Base-by-base conservation (phyloP, 768 basidiomycete species). In the Mycena indigotica region DNA sequence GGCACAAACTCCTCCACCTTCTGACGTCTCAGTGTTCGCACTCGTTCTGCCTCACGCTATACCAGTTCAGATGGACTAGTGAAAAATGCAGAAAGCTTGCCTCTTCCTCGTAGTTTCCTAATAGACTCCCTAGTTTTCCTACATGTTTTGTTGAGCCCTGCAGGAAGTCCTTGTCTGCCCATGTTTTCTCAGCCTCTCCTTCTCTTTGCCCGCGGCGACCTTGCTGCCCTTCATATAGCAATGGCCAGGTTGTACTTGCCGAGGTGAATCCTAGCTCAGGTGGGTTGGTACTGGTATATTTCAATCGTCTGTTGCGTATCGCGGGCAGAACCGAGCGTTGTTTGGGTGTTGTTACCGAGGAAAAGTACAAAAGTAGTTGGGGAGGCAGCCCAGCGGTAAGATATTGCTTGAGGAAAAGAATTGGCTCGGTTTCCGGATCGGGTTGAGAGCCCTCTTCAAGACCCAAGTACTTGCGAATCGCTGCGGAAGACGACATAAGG, bases 21-120 rank as follows among this genome's bases (percentile, higher is more conserved):
- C 40, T 75, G 72, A 38, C 79, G 75, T 57, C 84, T 77, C 19
- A 82, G 58, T 17, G 61, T 66, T 53, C 86, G 76, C 19, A 83
- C 70, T 24, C 85, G 77, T 65, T 91, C 86, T 0, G 82, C 84
- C 68, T 85, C 86, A 57, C 92, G 78, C 67, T 63, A n/a, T n/a
- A 15, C 35, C 39, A 23, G 12, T 17, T 58, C 15, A 59, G 32
- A n/a, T n/a, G n/a, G n/a, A 28, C n/a, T 23, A 23, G 4, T 28
- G 15, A 50, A 10, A 35, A 26, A 21, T 16, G 23, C n/a, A 26
- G 4, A 1, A 24, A 39, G 10, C 23, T 39, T 17, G 28, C 62
- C 58, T 91, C 91, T 64, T 89, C 91, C 65, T 92, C 91, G 65
- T 89, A 92, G 5, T 78, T 84, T 3, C 82, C 84, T 8, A 94